Evolutionary conservation across 768 basidiomycete genomes (phyloP).

Genomic region (Heimioporus sp.): DNA sequence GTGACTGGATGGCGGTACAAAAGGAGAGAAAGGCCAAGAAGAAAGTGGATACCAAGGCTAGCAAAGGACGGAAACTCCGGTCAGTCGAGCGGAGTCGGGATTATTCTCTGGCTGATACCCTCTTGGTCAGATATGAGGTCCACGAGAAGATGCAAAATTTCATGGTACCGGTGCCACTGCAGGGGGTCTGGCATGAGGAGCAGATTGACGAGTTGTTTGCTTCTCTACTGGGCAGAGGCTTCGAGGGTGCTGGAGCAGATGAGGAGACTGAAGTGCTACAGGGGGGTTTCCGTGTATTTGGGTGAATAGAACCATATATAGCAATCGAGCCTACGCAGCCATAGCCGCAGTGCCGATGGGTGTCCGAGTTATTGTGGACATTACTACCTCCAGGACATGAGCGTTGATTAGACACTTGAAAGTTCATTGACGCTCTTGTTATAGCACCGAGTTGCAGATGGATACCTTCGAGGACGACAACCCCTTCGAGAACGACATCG

Average conservation of each 20-base stretch:
- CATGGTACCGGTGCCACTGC: conserved; percentile 79
- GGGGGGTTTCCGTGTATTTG: conserved; percentile 59
- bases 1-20: conserved; percentile 65
- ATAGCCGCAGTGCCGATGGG: not conserved
- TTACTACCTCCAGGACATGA: too few relatives aligned
- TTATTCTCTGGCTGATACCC: conserved; percentile 1
- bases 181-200: conserved; percentile 87
- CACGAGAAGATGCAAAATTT: conserved; percentile 98
- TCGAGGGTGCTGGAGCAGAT: conserved; percentile 39
- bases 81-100: conserved; percentile 31
- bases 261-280: conserved; percentile 33
- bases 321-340: conserved; percentile 14
- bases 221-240: conserved; percentile 79
- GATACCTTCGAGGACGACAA: conserved; percentile 62
- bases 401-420: too few relatives aligned
- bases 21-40: conserved; percentile 74
- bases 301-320: conserved; percentile 38
- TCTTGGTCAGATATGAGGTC: conserved; percentile 77
- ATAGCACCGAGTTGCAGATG: conserved; percentile 12
- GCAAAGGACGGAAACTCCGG: conserved; percentile 93
- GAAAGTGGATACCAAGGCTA: conserved; percentile 93
- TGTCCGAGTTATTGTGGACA: too few relatives aligned
- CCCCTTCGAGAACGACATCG: conserved; percentile 53
- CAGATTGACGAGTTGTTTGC: conserved; percentile 95
- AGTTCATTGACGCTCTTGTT: too few relatives aligned